Percentiles rank a stretch among this genome's conserved stretches.
Conservation (phyloP, 192 early-diverging fungal genomes). For the Radiomyces spectabilis region DNA sequence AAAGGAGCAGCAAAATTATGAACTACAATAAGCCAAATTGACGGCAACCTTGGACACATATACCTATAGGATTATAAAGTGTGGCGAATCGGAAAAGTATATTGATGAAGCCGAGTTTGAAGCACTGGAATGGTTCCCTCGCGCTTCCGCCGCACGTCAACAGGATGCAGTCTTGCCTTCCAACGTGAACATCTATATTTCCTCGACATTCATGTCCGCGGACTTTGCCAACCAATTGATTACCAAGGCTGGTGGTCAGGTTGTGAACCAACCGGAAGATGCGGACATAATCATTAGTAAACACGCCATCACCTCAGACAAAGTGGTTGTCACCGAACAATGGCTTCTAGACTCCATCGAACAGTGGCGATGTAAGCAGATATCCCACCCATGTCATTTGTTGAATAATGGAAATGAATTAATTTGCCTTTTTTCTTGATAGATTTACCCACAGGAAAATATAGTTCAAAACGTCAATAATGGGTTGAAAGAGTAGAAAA, state of each 20-base stretch:
- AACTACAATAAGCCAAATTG: not conserved
- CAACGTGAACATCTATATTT: not conserved
- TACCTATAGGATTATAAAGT: not conserved
- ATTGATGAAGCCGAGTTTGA: not conserved
- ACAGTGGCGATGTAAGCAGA: conserved; percentile 2
- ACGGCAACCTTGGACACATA: not conserved
- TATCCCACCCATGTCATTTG: not conserved
- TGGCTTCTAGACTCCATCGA: conserved; percentile 5
- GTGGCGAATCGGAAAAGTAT: not conserved
- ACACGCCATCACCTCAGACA: not conserved
- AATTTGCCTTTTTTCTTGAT: not conserved
- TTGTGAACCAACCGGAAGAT: not conserved
- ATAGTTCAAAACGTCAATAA: no score
- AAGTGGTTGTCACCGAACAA: not conserved
- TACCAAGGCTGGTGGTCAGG: not conserved
- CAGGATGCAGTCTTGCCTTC: not conserved
- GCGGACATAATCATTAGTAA: conserved; percentile 3
- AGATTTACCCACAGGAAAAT: not conserved
- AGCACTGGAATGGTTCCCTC: not conserved
- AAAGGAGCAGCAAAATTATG: no score
- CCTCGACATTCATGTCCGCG: not conserved
- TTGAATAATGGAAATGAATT: not conserved
- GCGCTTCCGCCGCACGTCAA: not conserved
- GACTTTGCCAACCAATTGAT: not conserved
- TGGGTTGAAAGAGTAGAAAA: no score